A percentile compares a stretch with the other conserved stretches of the same genome.
Evolutionary conservation across 2,329 filamentous ascomycete genomes (phyloP).

Genomic region (Karstenula rhodostoma): DNA sequence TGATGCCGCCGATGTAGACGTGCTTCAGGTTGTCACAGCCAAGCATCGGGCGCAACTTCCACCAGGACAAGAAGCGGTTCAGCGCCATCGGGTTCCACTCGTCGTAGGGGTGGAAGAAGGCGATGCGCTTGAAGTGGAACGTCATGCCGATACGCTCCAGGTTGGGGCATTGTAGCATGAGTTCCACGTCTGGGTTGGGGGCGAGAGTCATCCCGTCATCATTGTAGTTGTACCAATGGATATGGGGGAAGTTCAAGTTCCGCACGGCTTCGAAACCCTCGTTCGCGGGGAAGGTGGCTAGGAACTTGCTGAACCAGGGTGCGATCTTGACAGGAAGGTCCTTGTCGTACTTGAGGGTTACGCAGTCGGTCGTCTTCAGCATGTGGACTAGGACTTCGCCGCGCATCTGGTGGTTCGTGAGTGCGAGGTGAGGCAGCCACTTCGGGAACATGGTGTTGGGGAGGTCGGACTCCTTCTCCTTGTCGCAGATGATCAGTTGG

Average conservation of each 20-base stretch:
- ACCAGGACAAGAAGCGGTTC: not conserved
- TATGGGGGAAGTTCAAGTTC: not conserved
- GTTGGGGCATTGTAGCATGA: not conserved
- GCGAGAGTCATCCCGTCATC: no score
- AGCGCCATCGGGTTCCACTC: not conserved
- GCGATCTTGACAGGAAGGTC: not conserved
- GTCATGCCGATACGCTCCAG: not conserved
- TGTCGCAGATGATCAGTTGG: constrained; percentile 7
- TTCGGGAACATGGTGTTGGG: not conserved
- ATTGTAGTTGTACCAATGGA: constrained; percentile 1
- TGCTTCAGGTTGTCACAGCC: not conserved
- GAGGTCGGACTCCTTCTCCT: not conserved
- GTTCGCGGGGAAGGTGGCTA: not conserved
- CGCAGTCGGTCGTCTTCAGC: not conserved
- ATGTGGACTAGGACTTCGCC: not conserved
- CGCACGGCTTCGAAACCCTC: not conserved
- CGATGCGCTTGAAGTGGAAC: not conserved
- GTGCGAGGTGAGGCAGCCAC: not conserved
- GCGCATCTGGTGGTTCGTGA: not conserved
- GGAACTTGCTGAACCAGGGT: not conserved
- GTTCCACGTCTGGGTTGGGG: not conserved
- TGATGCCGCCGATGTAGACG: constrained; percentile 5
- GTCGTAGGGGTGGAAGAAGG: no score
- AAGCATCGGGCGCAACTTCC: not conserved
- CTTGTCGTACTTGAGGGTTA: not conserved